Conservation (phyloP, 345 rosid species). For the Raphanus raphanistrum region DNA sequence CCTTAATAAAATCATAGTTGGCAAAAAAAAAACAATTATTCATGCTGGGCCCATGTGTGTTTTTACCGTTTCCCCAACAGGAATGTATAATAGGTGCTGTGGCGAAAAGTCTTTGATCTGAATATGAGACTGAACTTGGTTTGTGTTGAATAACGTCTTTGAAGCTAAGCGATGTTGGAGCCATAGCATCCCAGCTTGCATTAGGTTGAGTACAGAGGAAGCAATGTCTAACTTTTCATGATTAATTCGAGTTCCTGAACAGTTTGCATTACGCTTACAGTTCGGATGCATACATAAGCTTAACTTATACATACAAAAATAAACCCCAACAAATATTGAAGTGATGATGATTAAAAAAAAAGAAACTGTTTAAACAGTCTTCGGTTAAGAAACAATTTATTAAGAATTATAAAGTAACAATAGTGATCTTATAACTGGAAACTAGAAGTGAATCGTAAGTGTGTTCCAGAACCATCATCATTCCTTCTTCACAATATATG, state of each 20-base stretch:
- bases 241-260: not conserved
- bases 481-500: conserved; percentile 22
- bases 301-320: not conserved
- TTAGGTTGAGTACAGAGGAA: not conserved
- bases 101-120: no score
- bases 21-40: no score
- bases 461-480: conserved; percentile 7
- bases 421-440: not conserved
- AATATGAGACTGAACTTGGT: no score
- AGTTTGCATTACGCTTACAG: not conserved
- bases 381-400: not conserved
- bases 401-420: not conserved
- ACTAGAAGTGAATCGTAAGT: conserved; percentile 6
- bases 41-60: no score
- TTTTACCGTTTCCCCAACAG: no score
- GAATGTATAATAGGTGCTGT: no score
- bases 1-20: no score
- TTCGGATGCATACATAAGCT: not conserved
- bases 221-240: not conserved
- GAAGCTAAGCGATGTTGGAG: no score
- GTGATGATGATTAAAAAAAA: not conserved
- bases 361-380: not conserved
- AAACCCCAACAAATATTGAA: not conserved
- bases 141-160: no score
- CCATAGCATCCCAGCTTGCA: no score